Evolutionary conservation across 495 filamentous ascomycete genomes (phyloP).

Genomic region (Aspergillus bertholletiae): DNA sequence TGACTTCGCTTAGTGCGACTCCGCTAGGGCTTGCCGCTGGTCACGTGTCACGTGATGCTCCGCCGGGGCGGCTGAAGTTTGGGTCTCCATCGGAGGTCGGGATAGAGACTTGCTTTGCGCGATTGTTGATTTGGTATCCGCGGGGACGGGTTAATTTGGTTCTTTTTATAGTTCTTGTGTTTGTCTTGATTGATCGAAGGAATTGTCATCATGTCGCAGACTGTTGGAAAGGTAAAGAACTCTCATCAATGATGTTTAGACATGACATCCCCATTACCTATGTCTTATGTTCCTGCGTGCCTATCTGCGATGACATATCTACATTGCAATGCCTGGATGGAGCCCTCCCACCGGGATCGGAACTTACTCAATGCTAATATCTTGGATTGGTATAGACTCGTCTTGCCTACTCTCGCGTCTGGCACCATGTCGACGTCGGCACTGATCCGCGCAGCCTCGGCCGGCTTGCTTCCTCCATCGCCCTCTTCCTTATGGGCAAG

Average conservation of each 20-base stretch:
- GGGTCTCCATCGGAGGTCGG: not conserved
- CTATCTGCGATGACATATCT: not conserved
- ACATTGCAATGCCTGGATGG: not conserved
- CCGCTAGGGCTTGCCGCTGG: slow-evolving; percentile 22
- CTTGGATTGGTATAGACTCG: slow-evolving; percentile 61
- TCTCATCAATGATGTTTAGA: not conserved
- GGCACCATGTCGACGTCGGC: slow-evolving; percentile 85
- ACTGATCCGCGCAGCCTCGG: slow-evolving; percentile 57
- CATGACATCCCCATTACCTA: not conserved
- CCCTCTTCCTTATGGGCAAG: slow-evolving; percentile 93
- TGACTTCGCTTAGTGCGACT: slow-evolving; percentile 41
- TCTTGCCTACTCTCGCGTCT: slow-evolving; percentile 91
- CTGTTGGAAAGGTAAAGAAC: slow-evolving; percentile 43
- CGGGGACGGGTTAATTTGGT: not conserved
- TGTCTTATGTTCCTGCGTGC: no score
- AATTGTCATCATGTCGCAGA: slow-evolving; percentile 36
- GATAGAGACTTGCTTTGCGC: not conserved
- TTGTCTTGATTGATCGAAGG: not conserved
- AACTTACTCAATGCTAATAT: not conserved
- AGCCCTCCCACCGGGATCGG: not conserved
- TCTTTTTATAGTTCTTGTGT: not conserved
- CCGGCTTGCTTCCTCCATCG: slow-evolving; percentile 87
- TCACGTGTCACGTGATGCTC: slow-evolving; percentile 19
- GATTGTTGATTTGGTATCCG: not conserved
- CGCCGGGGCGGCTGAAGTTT: slow-evolving; percentile 15